Evolutionary conservation across 164 flowering plant genomes (phyloP).

Genomic region (Akebia trifoliata): DNA sequence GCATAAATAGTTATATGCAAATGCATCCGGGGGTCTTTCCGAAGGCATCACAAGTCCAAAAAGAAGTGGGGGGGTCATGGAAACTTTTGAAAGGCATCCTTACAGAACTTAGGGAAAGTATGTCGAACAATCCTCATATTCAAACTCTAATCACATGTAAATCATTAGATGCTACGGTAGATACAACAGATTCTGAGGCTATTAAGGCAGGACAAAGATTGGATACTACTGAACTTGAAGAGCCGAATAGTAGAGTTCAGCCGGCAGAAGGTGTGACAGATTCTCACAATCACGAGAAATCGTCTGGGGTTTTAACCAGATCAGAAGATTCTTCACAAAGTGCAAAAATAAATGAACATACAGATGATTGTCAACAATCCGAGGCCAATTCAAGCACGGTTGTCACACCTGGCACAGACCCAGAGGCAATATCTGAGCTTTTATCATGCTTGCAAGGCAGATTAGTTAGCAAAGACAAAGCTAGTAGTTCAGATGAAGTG

Average conservation of each 20-base stretch:
- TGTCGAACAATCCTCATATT: constrained; percentile 10
- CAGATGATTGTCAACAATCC: background rate
- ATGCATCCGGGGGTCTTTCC: constrained; percentile 17
- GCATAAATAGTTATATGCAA: constrained; percentile 16
- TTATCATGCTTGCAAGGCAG: background rate
- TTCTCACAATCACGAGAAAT: constrained; percentile 7
- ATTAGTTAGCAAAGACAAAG: constrained; percentile 2
- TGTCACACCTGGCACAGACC: background rate
- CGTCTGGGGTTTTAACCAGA: background rate
- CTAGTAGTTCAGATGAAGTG: constrained; percentile 7
- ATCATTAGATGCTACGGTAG: constrained; percentile 7
- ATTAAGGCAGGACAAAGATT: background rate
- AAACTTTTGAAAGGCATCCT: constrained; percentile 19
- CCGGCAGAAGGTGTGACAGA: constrained; percentile 8
- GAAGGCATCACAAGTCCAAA: constrained; percentile 11
- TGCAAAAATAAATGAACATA: constrained; percentile 8
- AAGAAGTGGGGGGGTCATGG: constrained; percentile 19
- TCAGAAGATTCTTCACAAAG: constrained; percentile 3
- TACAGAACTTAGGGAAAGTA: constrained; percentile 16
- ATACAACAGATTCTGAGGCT: constrained; percentile 4
- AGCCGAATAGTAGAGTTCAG: constrained; percentile 8
- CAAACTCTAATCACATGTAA: constrained; percentile 1
- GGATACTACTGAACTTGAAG: background rate
- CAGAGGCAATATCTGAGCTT: background rate
- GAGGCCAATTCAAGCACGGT: background rate